Percentiles rank a stretch among this genome's conserved stretches.
Conservation (phyloP, 1,284 basidiomycete species). For the Trametes polyzona region DNA sequence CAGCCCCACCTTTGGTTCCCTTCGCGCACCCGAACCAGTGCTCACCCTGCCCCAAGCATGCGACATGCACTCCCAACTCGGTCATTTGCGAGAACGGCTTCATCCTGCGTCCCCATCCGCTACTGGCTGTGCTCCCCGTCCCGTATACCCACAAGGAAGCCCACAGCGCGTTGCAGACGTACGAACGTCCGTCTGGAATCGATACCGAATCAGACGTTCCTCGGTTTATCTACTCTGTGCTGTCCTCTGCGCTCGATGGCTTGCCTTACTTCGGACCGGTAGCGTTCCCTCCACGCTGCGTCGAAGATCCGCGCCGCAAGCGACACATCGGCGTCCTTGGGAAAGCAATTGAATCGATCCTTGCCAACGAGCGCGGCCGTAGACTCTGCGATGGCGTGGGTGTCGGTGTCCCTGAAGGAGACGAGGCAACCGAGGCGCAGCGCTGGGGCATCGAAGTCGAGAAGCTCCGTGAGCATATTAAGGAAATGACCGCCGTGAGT, state of each 20-base stretch:
- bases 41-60: conserved; percentile 85
- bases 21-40: conserved; percentile 73
- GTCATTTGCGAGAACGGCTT: conserved; percentile 79
- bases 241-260: conserved; percentile 55
- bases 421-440: conserved; percentile 57
- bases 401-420: conserved; percentile 32
- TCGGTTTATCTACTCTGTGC: conserved; percentile 27
- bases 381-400: conserved; percentile 72
- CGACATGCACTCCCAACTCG: conserved; percentile 66
- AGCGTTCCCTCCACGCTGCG: conserved; percentile 80
- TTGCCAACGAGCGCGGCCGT: conserved; percentile 73
- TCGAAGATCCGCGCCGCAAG: conserved; percentile 83
- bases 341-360: conserved; percentile 68
- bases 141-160: conserved; percentile 20
- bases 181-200: conserved; percentile 18
- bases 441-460: conserved; percentile 74
- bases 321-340: conserved; percentile 80
- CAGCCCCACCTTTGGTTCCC: conserved; percentile 57
- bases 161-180: conserved; percentile 28
- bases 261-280: conserved; percentile 80
- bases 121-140: conserved; percentile 58
- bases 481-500: conserved; percentile 57
- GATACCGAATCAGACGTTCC: conserved; percentile 43
- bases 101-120: conserved; percentile 66
- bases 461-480: conserved; percentile 57